Evolutionary conservation across 768 basidiomycete genomes (phyloP).

Genomic region (Lactarius sp.): DNA sequence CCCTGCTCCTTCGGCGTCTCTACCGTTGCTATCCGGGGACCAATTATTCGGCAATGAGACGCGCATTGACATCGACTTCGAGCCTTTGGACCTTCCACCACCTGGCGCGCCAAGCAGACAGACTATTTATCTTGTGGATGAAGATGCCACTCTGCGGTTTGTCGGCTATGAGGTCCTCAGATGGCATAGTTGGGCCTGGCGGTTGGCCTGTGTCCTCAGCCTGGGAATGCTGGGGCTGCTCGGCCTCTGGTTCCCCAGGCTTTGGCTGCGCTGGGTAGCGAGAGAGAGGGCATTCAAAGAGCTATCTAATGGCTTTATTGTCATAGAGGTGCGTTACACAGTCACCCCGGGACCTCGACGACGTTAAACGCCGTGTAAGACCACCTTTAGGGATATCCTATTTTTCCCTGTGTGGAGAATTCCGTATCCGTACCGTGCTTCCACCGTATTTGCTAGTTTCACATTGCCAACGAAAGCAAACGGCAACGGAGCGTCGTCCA

Average conservation of each 20-base stretch:
- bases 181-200: slow-evolving; percentile 69
- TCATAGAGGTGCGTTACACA: slow-evolving; percentile 71
- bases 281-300: slow-evolving; percentile 78
- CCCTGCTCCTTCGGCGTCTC: slow-evolving; percentile 42
- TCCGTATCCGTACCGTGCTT: slow-evolving; percentile 70
- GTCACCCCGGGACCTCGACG: slow-evolving; percentile 6
- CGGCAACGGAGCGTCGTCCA: slow-evolving; percentile 31
- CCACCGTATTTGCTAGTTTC: slow-evolving; percentile 64
- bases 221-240: slow-evolving; percentile 72
- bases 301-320: slow-evolving; percentile 65
- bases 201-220: slow-evolving; percentile 56
- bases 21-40: slow-evolving; percentile 69
- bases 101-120: slow-evolving; percentile 83
- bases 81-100: slow-evolving; percentile 63
- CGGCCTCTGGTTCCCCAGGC: slow-evolving; percentile 88
- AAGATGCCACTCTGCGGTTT: slow-evolving; percentile 84
- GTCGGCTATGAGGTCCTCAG: slow-evolving; percentile 71
- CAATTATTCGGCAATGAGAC: slow-evolving; percentile 81
- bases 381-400: slow-evolving; percentile 75
- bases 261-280: slow-evolving; percentile 89
- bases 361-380: slow-evolving; percentile 45
- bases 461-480: slow-evolving; percentile 21
- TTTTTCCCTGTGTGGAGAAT: slow-evolving; percentile 67
- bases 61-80: slow-evolving; percentile 73
- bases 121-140: slow-evolving; percentile 79